Evolutionary conservation across 2,329 filamentous ascomycete species (phyloP).

Genomic region (Fusarium humuli): DNA sequence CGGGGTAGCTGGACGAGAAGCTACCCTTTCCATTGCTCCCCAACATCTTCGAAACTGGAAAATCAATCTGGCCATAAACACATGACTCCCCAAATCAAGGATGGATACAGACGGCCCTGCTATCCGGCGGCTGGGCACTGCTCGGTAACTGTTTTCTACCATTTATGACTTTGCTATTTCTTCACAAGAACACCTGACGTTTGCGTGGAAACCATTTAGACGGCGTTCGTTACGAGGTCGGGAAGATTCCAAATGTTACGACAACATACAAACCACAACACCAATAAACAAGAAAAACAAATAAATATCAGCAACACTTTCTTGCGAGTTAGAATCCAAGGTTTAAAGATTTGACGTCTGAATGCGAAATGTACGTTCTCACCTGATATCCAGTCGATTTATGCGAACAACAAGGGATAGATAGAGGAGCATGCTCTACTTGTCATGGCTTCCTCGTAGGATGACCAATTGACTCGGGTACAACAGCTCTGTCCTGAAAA

Average conservation of each 20-base stretch:
- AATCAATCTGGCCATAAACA: background rate
- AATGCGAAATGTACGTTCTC: conserved; percentile 10
- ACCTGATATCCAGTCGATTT: conserved; percentile 26
- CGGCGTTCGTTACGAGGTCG: conserved; percentile 39
- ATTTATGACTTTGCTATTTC: conserved; percentile 29
- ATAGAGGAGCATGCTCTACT: conserved; percentile 13
- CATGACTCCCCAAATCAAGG: conserved; percentile 4
- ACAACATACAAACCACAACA: conserved; percentile 18
- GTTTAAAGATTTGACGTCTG: conserved; percentile 8
- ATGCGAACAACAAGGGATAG: conserved; percentile 7
- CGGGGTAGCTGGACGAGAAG: conserved; percentile 34
- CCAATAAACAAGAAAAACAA: background rate
- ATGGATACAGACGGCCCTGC: conserved; percentile 16
- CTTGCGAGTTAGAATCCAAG: conserved; percentile 36
- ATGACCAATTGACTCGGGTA: conserved; percentile 10
- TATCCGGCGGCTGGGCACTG: background rate
- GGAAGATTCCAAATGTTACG: conserved; percentile 22
- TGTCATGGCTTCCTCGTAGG: background rate
- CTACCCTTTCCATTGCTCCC: conserved; percentile 8
- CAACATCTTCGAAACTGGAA: conserved; percentile 1
- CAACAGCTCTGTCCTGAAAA: conserved; percentile 4
- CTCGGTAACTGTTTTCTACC: background rate
- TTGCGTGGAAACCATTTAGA: conserved; percentile 44
- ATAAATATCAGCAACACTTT: conserved; percentile 2
- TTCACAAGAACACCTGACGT: conserved; percentile 9